These are phyloP conservation scores for Cenococcum geophilum DNA, from an alignment of 495 filamentous ascomycete species.

Conservation along the genomic window DNA sequence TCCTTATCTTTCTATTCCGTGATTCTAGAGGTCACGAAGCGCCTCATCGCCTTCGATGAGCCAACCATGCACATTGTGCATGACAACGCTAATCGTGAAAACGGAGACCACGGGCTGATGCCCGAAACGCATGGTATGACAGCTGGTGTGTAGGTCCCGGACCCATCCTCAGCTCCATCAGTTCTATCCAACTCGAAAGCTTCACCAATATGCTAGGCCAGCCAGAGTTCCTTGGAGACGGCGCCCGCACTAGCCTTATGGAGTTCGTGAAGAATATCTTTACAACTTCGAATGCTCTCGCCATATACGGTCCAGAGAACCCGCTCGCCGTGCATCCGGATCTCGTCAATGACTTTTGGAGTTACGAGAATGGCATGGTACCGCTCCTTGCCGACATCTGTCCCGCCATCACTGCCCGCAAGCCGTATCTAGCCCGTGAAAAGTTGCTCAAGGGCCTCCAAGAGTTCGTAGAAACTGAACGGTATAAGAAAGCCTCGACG, in stretches of 20 bases:
- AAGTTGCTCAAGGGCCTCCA: constrained; percentile 17
- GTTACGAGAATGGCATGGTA: constrained; percentile 17
- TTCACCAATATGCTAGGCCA: neutral
- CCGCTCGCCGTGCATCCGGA: constrained; percentile 18
- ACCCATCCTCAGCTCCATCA: constrained; percentile 17
- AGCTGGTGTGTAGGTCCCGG: constrained; percentile 12
- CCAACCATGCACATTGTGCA: constrained; percentile 12
- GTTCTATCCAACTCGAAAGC: constrained; percentile 4
- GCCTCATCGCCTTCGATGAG: constrained; percentile 22
- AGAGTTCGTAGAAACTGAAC: constrained; percentile 12
- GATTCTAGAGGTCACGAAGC: constrained; percentile 9
- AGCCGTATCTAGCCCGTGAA: constrained; percentile 21
- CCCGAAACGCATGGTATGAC: constrained; percentile 25
- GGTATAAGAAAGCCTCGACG: constrained; percentile 8
- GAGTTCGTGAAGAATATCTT: constrained; percentile 6
- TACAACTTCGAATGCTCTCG: constrained; percentile 1
- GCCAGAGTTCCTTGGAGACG: neutral
- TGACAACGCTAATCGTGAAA: constrained; percentile 15
- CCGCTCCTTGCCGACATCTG: constrained; percentile 13
- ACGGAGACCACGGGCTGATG: constrained; percentile 17
- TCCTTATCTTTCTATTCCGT: constrained; percentile 39
- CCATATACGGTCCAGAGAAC: constrained; percentile 26
- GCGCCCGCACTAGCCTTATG: neutral
- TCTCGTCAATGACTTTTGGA: constrained; percentile 23
- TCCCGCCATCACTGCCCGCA: constrained; percentile 19